phyloP scores from a whole-genome alignment of 1,284 basidiomycete genomes.

The Irpex sp. region DNA sequence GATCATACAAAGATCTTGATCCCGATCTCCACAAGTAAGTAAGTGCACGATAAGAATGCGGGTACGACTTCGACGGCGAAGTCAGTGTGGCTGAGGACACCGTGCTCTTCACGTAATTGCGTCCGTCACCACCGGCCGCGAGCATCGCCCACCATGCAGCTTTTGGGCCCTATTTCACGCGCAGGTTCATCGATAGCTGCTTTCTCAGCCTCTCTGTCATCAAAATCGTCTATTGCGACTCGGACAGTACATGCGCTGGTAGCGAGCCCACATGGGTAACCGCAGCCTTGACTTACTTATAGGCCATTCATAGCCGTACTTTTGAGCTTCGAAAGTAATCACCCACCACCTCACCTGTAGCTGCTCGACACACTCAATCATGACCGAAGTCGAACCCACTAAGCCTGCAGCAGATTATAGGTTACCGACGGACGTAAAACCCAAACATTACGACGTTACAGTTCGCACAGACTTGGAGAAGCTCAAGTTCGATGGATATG shows the following conservation, averaged over 20 bases:
- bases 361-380: constrained; percentile 10
- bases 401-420: constrained; percentile 50
- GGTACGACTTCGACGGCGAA: too few species aligned
- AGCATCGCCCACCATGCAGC: not conserved
- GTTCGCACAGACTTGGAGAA: constrained; percentile 82
- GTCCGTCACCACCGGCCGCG: not conserved
- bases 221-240: too few species aligned
- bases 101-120: not conserved
- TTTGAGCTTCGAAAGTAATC: not conserved
- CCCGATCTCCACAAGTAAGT: too few species aligned
- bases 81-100: too few species aligned
- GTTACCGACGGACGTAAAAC: constrained; percentile 72
- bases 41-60: too few species aligned
- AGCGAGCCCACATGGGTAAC: not conserved
- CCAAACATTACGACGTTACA: constrained; percentile 82
- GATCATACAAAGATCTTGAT: too few species aligned
- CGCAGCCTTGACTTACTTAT: not conserved
- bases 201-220: not conserved
- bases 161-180: not conserved
- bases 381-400: constrained; percentile 3
- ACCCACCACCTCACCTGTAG: not conserved
- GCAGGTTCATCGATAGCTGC: not conserved
- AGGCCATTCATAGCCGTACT: not conserved
- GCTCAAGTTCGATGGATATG: constrained; percentile 75
- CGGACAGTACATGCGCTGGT: not conserved